Evolutionary conservation across 2,329 filamentous ascomycete species (phyloP).

Genomic region (Paecilomyces formosus): DNA sequence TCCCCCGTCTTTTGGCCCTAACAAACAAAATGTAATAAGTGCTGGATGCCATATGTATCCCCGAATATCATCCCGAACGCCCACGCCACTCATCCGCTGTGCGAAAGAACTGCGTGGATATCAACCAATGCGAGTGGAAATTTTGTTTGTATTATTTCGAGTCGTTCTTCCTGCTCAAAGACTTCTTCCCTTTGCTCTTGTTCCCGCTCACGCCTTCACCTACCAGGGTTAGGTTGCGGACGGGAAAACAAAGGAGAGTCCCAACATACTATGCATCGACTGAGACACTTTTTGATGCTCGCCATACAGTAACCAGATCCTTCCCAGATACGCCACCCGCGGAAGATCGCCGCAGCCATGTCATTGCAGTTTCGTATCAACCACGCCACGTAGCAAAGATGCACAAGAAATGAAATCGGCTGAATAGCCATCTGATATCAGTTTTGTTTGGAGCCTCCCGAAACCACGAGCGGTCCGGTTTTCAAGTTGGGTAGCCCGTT

Average conservation of each 20-base stretch:
- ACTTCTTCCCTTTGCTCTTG: not conserved
- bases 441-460: conserved; percentile 24
- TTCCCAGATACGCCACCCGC: conserved; percentile 9
- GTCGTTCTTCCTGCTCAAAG: not conserved
- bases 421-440: not conserved
- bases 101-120: not conserved
- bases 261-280: conserved; percentile 3
- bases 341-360: conserved; percentile 1
- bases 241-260: not conserved
- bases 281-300: conserved; percentile 5
- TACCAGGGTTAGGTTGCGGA: not conserved
- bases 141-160: not conserved
- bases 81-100: not conserved
- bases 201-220: not conserved
- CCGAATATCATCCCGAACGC: not conserved
- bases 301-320: conserved; percentile 9
- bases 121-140: not conserved
- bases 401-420: conserved; percentile 4
- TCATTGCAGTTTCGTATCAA: conserved; percentile 2
- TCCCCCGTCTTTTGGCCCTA: not conserved
- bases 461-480: conserved; percentile 32
- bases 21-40: not conserved
- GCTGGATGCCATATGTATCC: not conserved
- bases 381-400: conserved; percentile 8
- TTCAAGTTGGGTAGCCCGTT: conserved; percentile 15